A percentile compares a stretch with the other conserved stretches of the same genome.
Evolutionary conservation across 2,329 filamentous ascomycete species (phyloP).

Genomic region (Penicillium sp.): DNA sequence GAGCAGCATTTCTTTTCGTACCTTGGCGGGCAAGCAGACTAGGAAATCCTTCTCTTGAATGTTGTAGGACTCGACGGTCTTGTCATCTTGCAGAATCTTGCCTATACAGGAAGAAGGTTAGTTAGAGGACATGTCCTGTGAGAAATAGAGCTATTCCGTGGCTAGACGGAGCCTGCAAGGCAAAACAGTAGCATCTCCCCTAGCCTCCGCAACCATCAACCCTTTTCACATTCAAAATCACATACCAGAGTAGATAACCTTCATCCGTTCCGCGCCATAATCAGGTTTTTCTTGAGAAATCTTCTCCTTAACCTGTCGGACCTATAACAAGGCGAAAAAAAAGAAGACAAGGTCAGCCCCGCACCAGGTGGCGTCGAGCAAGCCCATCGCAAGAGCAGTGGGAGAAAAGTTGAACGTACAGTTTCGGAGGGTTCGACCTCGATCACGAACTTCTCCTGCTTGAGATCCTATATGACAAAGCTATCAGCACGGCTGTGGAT

Average conservation of each 20-base stretch:
- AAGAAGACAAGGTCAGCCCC: conserved; percentile 39
- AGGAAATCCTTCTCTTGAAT: conserved; percentile 99
- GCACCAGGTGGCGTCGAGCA: conserved; percentile 33
- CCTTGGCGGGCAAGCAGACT: conserved; percentile 98
- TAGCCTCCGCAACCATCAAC: not conserved
- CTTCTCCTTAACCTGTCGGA: conserved; percentile 89
- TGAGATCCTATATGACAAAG: conserved; percentile 74
- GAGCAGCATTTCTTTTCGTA: conserved; percentile 53
- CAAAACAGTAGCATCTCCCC: not conserved
- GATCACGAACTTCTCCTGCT: conserved; percentile 97
- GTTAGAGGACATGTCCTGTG: not conserved
- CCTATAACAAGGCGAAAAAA: conserved; percentile 58
- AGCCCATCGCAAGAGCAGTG: conserved; percentile 13
- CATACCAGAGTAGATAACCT: conserved; percentile 97
- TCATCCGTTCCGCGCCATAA: conserved; percentile 88
- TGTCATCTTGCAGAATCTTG: conserved; percentile 98
- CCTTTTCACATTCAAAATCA: conserved; percentile 15
- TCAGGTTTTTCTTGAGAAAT: conserved; percentile 84
- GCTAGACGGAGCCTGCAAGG: not conserved
- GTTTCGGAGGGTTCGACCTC: conserved; percentile 92
- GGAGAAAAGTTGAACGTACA: conserved; percentile 61
- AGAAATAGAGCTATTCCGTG: not conserved
- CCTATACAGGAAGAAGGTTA: conserved; percentile 59
- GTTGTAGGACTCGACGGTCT: conserved; percentile 94
- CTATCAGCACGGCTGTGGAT: conserved; percentile 26